Conservation (phyloP, 2,329 filamentous ascomycete species). For the Emergomyces orientalis region DNA sequence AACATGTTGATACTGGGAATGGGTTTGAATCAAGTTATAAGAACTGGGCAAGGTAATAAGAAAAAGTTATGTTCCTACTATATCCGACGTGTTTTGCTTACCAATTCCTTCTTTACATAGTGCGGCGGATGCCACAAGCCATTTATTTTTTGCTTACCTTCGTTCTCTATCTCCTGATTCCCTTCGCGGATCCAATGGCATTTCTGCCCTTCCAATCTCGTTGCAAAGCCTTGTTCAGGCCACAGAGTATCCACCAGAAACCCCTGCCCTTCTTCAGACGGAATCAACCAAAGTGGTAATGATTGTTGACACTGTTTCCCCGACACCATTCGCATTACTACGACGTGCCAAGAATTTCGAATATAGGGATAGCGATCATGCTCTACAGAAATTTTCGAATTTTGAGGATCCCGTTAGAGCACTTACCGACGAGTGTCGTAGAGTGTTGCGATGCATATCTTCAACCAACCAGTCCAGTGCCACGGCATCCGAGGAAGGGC, state of each 20-base stretch:
- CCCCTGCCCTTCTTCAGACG: constrained; percentile 65
- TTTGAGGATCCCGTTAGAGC: constrained; percentile 83
- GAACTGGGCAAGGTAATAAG: constrained; percentile 62
- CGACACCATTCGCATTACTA: constrained; percentile 83
- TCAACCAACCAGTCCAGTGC: constrained; percentile 76
- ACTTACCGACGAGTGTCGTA: constrained; percentile 84
- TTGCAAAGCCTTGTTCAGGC: constrained; percentile 83
- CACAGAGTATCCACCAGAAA: constrained; percentile 84
- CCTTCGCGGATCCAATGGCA: constrained; percentile 59
- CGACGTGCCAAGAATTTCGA: constrained; percentile 90
- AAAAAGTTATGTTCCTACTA: constrained; percentile 22
- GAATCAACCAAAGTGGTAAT: constrained; percentile 85
- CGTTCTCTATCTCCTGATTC: constrained; percentile 78
- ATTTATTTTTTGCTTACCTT: constrained; percentile 96
- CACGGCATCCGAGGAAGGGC: constrained; percentile 55
- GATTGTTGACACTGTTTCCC: constrained; percentile 91
- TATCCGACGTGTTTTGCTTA: constrained; percentile 6
- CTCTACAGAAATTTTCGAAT: constrained; percentile 75
- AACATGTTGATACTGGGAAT: constrained; percentile 73
- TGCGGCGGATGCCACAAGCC: constrained; percentile 89
- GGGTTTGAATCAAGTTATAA: constrained; percentile 94
- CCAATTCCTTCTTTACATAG: constrained; percentile 36
- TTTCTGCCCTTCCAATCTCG: constrained; percentile 79
- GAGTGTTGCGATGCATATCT: constrained; percentile 82
- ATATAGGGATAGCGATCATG: constrained; percentile 78